Evolutionary conservation across 345 rosid genomes (phyloP).

Genomic region (Salix udensis): DNA sequence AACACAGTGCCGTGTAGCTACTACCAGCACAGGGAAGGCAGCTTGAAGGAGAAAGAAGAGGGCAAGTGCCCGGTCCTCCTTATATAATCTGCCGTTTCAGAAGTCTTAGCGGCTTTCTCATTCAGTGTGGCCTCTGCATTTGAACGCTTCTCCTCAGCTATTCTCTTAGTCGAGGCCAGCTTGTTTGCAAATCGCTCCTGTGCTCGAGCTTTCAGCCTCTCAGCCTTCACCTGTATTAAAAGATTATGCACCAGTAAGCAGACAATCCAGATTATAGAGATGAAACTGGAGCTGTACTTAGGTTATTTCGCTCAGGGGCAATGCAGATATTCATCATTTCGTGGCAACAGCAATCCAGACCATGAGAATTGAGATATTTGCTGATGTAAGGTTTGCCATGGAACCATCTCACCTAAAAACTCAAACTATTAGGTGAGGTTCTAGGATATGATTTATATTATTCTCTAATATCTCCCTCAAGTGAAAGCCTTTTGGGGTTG

Average conservation of each 20-base stretch:
- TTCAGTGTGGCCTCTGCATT: conserved; percentile 75
- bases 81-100: conserved; percentile 75
- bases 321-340: not conserved
- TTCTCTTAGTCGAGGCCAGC: conserved; percentile 64
- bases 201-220: conserved; percentile 81
- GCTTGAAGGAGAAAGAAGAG: conserved; percentile 60
- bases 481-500: too few species aligned
- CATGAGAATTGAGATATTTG: not conserved
- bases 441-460: too few species aligned
- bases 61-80: conserved; percentile 87
- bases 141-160: conserved; percentile 80
- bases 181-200: conserved; percentile 67
- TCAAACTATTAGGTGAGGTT: too few species aligned
- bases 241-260: not conserved
- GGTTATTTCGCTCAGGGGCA: not conserved
- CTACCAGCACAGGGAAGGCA: conserved; percentile 81
- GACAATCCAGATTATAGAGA: not conserved
- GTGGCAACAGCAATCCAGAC: not conserved
- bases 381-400: not conserved
- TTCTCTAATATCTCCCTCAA: accelerated
- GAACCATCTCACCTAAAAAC: too few species aligned
- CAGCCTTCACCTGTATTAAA: conserved; percentile 61
- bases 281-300: not conserved
- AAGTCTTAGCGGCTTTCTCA: conserved; percentile 71
- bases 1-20: conserved; percentile 20